A percentile compares a stretch with the other conserved stretches of the same genome.
phyloP scores from a whole-genome alignment of 768 basidiomycete species.

The Trametes sanguinea region DNA sequence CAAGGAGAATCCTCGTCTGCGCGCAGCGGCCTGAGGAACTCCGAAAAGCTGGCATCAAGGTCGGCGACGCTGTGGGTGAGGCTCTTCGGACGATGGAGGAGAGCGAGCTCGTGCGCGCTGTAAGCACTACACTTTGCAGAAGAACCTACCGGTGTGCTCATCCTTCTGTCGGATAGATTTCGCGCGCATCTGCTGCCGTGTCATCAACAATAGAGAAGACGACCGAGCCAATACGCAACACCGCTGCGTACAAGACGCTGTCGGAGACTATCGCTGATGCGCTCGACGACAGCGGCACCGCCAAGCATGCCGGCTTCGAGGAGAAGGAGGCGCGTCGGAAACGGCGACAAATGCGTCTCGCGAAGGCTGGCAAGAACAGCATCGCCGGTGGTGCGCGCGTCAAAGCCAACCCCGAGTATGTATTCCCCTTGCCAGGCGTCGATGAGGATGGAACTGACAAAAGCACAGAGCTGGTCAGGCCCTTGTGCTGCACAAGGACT shows the following conservation, averaged over 20 bases:
- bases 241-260: constrained; percentile 89
- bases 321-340: constrained; percentile 88
- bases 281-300: constrained; percentile 89
- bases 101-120: constrained; percentile 86
- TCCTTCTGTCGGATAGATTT: constrained; percentile 53
- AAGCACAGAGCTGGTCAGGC: constrained; percentile 76
- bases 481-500: constrained; percentile 81
- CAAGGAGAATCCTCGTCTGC: constrained; percentile 90
- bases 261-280: constrained; percentile 90
- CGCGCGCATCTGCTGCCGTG: constrained; percentile 81
- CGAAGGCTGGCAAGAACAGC: constrained; percentile 76
- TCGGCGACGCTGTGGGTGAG: constrained; percentile 91
- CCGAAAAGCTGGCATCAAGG: constrained; percentile 83
- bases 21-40: constrained; percentile 94
- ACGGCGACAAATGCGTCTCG: constrained; percentile 77
- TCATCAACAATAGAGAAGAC: constrained; percentile 84
- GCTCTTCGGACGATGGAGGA: constrained; percentile 94
- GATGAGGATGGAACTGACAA: no score
- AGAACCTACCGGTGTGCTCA: background rate
- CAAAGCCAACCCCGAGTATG: constrained; percentile 80
- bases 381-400: constrained; percentile 55
- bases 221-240: constrained; percentile 97
- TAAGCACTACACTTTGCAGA: constrained; percentile 39
- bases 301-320: constrained; percentile 94
- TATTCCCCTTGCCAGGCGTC: no score